phyloP scores from a whole-genome alignment of 768 basidiomycete species.

The Lactarius pseudohatsudake region DNA sequence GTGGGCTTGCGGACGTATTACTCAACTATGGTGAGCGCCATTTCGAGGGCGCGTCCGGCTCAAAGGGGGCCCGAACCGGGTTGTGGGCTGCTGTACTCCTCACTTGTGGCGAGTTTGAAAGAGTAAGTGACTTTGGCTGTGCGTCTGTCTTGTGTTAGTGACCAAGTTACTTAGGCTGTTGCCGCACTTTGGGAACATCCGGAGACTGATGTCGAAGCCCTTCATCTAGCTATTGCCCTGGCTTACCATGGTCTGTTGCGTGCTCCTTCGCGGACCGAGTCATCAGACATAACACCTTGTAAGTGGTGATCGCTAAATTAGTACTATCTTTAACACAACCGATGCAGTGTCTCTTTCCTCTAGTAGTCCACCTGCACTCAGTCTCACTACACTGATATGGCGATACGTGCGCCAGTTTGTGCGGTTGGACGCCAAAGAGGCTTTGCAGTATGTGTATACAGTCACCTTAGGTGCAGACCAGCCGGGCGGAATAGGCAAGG shows the following conservation, averaged over 20 bases:
- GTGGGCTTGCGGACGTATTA: conserved; percentile 70
- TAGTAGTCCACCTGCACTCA: conserved; percentile 67
- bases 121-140: conserved; percentile 47
- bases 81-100: conserved; percentile 83
- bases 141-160: too few relatives aligned
- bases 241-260: conserved; percentile 92
- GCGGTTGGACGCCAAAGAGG: conserved; percentile 90
- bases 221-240: conserved; percentile 89
- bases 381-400: conserved; percentile 84
- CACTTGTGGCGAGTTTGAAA: conserved; percentile 92
- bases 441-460: conserved; percentile 92
- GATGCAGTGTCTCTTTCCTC: conserved; percentile 67
- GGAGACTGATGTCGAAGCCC: conserved; percentile 88
- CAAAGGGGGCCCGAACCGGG: conserved; percentile 59
- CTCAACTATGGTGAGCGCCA: conserved; percentile 79
- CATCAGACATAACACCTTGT: conserved; percentile 83
- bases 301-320: conserved; percentile 30
- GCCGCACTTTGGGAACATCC: conserved; percentile 86
- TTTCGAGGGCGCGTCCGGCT: conserved; percentile 66
- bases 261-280: conserved; percentile 76
- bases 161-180: conserved; percentile 61
- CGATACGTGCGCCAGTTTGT: conserved; percentile 92
- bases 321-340: neutral
- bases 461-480: conserved; percentile 78
- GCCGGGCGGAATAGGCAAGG: conserved; percentile 66